These are phyloP conservation scores for Piper longum DNA, from an alignment of 164 flowering plant genomes.

Conservation along the genomic window DNA sequence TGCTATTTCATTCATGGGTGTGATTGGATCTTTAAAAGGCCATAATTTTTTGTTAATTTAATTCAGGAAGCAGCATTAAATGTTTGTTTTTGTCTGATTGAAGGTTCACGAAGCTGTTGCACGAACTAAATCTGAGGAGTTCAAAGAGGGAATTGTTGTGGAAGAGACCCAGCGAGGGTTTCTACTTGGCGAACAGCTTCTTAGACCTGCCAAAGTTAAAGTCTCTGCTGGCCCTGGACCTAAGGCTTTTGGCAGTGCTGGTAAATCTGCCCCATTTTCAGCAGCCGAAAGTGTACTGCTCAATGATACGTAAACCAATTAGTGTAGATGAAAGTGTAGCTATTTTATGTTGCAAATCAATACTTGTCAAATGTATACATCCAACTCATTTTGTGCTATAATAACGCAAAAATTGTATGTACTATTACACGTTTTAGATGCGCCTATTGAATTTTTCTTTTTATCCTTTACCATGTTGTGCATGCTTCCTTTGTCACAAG, in stretches of 20 bases:
- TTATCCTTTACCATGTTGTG: too few relatives aligned
- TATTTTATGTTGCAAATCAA: neutral
- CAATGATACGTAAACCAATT: conserved; percentile 1
- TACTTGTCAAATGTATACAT: neutral
- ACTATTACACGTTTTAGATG: too few relatives aligned
- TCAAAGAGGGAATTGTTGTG: conserved; percentile 60
- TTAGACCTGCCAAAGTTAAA: conserved; percentile 89
- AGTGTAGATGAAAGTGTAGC: neutral
- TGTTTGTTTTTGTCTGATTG: neutral
- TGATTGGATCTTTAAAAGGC: too few relatives aligned
- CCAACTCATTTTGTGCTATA: too few relatives aligned
- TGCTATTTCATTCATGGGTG: too few relatives aligned
- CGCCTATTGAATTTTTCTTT: too few relatives aligned
- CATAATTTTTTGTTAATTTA: too few relatives aligned
- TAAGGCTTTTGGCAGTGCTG: conserved; percentile 16
- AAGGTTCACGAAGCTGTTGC: conserved; percentile 89
- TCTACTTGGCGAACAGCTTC: conserved; percentile 52
- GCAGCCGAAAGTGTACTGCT: conserved; percentile 29
- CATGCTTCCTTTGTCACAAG: too few relatives aligned
- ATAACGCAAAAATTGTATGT: too few relatives aligned
- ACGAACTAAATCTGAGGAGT: conserved; percentile 69
- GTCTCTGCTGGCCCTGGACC: conserved; percentile 80
- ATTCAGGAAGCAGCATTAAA: too few relatives aligned
- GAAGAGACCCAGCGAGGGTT: conserved; percentile 79
- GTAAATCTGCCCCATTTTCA: conserved; percentile 20